Evolutionary conservation across 306 rosid genomes (phyloP).

Genomic region (Vicia faba): DNA sequence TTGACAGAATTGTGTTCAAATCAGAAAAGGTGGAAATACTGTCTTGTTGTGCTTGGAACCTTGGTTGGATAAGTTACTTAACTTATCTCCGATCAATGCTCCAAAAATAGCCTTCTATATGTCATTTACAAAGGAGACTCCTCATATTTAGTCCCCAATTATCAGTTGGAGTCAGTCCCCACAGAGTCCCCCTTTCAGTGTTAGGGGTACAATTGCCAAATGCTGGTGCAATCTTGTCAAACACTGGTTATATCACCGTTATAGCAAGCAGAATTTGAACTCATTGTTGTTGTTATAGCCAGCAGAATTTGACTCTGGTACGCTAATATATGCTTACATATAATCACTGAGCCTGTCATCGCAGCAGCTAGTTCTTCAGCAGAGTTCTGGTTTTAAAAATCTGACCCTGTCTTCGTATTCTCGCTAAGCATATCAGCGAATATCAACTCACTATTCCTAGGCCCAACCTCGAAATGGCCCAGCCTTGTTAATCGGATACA

Average conservation of each 20-base stretch:
- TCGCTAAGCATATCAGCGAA: too few species aligned
- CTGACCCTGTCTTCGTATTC: too few species aligned
- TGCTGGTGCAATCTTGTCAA: too few species aligned
- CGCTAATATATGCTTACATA: neutral
- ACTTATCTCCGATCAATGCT: neutral
- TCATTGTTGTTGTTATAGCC: neutral
- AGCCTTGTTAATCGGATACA: too few species aligned
- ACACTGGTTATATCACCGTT: neutral
- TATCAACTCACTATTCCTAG: too few species aligned
- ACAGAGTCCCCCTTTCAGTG: neutral
- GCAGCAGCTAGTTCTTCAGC: too few species aligned
- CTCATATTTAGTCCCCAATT: neutral
- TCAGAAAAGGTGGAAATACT: too few species aligned
- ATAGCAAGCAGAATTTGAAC: neutral
- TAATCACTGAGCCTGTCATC: too few species aligned
- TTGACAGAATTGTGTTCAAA: too few species aligned
- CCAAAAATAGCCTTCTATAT: neutral
- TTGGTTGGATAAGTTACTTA: neutral
- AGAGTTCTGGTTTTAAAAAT: too few species aligned
- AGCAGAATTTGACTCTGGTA: neutral
- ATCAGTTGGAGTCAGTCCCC: neutral
- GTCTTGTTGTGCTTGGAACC: neutral
- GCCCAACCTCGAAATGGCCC: too few species aligned
- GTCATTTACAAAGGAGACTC: neutral
- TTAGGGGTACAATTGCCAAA: slow-evolving; percentile 9